Conservation (phyloP, 331 rosid species). For the Ulmus americana region DNA sequence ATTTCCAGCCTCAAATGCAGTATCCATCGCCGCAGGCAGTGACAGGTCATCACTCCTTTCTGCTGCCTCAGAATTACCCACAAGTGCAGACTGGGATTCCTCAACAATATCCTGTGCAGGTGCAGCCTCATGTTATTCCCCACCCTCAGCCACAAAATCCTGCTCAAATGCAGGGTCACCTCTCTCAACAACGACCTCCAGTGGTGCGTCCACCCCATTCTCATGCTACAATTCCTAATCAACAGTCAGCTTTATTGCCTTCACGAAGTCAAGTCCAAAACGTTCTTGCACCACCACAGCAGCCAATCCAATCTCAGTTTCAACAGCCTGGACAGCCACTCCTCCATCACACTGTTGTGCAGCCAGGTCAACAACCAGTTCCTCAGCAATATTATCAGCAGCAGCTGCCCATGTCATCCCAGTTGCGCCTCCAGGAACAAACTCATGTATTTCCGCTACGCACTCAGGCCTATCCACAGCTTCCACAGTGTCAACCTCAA, state of each 20-base stretch:
- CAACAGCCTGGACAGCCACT: conserved; percentile 55
- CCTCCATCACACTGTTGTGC: conserved; percentile 53
- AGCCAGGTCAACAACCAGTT: conserved; percentile 45
- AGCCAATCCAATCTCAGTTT: conserved; percentile 34
- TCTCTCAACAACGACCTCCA: conserved; percentile 53
- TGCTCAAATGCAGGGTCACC: conserved; percentile 49
- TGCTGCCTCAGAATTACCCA: conserved; percentile 56
- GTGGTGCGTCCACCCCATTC: conserved; percentile 53
- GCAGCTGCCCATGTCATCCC: conserved; percentile 42
- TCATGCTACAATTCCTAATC: conserved; percentile 53
- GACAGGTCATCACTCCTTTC: conserved; percentile 60
- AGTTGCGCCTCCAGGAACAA: conserved; percentile 50
- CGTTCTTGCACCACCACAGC: conserved; percentile 46
- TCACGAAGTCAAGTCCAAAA: conserved; percentile 59
- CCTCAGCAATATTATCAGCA: conserved; percentile 47
- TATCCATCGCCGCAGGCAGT: conserved; percentile 51
- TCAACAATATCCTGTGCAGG: conserved; percentile 40
- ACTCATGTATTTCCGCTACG: conserved; percentile 49
- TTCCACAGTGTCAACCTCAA: conserved; percentile 50
- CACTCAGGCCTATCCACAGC: conserved; percentile 36
- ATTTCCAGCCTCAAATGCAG: conserved; percentile 52
- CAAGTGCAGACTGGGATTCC: conserved; percentile 49
- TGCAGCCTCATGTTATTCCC: conserved; percentile 48
- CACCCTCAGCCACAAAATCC: conserved; percentile 48
- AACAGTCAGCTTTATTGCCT: conserved; percentile 49